Evolutionary conservation across 345 rosid genomes (phyloP).

Genomic region (Linum usitatissimum): DNA sequence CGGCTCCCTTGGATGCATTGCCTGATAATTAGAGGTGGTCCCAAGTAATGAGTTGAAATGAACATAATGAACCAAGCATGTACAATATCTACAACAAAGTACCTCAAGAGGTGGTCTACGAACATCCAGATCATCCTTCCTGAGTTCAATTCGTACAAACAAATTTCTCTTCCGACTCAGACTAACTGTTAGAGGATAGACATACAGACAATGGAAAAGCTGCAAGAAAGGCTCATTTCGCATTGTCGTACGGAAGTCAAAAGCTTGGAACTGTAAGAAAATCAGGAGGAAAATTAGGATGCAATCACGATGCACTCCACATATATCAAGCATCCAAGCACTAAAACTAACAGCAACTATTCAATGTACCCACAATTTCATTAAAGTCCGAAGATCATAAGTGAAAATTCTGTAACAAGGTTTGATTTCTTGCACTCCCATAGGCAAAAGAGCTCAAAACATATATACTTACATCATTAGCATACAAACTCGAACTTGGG

Average conservation of each 20-base stretch:
- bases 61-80: slow-evolving; percentile 7
- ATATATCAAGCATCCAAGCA: background rate
- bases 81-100: slow-evolving; percentile 15
- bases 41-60: slow-evolving; percentile 16
- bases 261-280: slow-evolving; percentile 66
- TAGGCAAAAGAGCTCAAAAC: background rate
- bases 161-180: slow-evolving; percentile 89
- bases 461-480: slow-evolving; percentile 50
- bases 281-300: background rate
- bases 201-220: slow-evolving; percentile 90
- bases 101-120: slow-evolving; percentile 94
- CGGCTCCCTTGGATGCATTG: slow-evolving; percentile 75
- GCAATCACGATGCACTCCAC: background rate
- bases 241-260: slow-evolving; percentile 86
- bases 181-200: slow-evolving; percentile 74
- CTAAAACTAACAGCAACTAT: background rate
- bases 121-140: slow-evolving; percentile 86
- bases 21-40: slow-evolving; percentile 39
- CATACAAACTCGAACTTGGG: slow-evolving; percentile 40
- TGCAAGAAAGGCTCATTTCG: slow-evolving; percentile 97
- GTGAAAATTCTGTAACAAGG: slow-evolving; percentile 1
- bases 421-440: background rate
- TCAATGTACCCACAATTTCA: background rate
- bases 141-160: slow-evolving; percentile 77
- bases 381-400: background rate